Evolutionary conservation across 768 basidiomycete genomes (phyloP).

Genomic region (Lentinus brumalis): DNA sequence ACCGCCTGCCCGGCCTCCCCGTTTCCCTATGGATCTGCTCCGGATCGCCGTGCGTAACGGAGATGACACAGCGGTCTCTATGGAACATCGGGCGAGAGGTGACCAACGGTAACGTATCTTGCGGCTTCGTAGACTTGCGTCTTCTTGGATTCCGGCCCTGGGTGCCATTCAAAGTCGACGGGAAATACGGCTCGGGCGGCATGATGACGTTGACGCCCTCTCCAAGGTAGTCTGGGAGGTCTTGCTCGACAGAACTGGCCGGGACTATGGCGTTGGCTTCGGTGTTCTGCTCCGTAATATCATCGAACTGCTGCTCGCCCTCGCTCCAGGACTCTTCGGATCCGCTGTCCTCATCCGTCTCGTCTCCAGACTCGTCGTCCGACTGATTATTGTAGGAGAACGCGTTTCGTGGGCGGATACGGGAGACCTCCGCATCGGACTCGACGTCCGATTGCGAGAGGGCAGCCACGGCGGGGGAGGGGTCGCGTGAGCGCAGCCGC

Average conservation of each 20-base stretch:
- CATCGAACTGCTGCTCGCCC: conserved; percentile 68
- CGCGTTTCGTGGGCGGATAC: conserved; percentile 59
- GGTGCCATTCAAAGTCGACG: conserved; percentile 62
- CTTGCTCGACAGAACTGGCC: conserved; percentile 52
- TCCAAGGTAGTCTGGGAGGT: conserved; percentile 79
- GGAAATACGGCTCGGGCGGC: conserved; percentile 82
- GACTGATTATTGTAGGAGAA: conserved; percentile 61
- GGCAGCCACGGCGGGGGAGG: conserved; percentile 48
- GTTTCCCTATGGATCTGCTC: conserved; percentile 47
- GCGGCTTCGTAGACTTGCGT: conserved; percentile 61
- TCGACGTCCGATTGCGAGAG: conserved; percentile 67
- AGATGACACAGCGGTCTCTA: conserved; percentile 90
- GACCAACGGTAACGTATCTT: conserved; percentile 63
- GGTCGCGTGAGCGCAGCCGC: conserved; percentile 61
- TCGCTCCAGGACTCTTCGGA: conserved; percentile 58
- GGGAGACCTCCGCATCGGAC: conserved; percentile 53
- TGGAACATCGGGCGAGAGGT: conserved; percentile 85
- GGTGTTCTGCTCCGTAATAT: conserved; percentile 85
- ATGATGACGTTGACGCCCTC: conserved; percentile 91
- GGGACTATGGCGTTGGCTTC: conserved; percentile 71
- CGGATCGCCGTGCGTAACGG: conserved; percentile 84
- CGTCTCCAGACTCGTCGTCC: conserved; percentile 59
- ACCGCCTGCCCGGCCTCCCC: conserved; percentile 62
- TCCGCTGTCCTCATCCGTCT: conserved; percentile 58
- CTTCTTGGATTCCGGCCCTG: conserved; percentile 42